Evolutionary conservation across 495 filamentous ascomycete genomes (phyloP), one percentile per base, ranked within the genome.

Genomic region (Podospora comata): DNA sequence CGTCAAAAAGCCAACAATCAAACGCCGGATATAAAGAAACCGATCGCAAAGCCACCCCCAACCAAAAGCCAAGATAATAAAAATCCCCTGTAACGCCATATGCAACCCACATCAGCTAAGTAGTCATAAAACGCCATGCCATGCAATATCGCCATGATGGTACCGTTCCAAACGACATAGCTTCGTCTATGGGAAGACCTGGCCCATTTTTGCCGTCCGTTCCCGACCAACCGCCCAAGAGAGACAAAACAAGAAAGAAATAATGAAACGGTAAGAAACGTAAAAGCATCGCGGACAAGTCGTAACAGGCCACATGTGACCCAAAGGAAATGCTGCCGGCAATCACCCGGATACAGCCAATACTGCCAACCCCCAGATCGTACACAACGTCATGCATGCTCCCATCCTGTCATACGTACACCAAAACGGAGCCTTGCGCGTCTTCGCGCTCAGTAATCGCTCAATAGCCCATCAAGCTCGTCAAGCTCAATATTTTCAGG

Each of bases 401-500:
- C 54, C 20, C 48, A 48, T 48, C 56, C n/a, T 11, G 39, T 48
- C 39, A 48, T 48, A 27, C 56, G 18, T 9, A 58, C 23, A 20
- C 19, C 23, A 9, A 58, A 13, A 19, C n/a, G 56, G 7, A 20
- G 56, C 19, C 56, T 59, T 59, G 6, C 3, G 56, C n/a, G 56
- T 53, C 67, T 84, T 48, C 9, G 39, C 13, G 39, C 23, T 58
- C 79, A 91, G 69, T 88, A 91, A 54, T 85, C 87, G 65, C 87
- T 84, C 76, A 99, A 86, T 81, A 97, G 85, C 67, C 93, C 89
- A 75, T 99, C 95, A 2, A 99, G 85, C 83, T 99, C 95, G 59
- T 96, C 91, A 44, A 99, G 84, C 79, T 92, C 92, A 62, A 99
- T 88, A 64, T 87, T 92, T 79, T 98, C 95, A 0, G 93, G 93